These are phyloP conservation scores for Posidonia oceanica DNA, from an alignment of 116 monocot species.

Conservation along the genomic window DNA sequence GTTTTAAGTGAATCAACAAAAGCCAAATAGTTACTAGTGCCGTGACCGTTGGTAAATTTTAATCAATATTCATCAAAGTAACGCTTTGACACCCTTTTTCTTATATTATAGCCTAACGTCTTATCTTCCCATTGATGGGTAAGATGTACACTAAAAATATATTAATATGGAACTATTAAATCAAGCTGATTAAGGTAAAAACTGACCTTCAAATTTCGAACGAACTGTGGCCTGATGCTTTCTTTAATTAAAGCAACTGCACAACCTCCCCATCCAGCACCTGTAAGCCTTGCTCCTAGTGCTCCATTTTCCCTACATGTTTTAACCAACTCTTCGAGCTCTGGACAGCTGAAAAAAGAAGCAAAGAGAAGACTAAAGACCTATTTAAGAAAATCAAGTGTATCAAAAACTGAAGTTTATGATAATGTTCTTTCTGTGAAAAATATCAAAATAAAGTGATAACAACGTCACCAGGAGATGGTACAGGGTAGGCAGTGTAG, in stretches of 20 bases:
- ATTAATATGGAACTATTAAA: background rate
- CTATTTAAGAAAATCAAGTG: too few relatives aligned
- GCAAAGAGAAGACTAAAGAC: background rate
- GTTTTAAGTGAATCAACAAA: background rate
- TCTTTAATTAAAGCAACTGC: slow-evolving; percentile 89
- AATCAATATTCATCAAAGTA: too few relatives aligned
- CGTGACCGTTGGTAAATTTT: too few relatives aligned
- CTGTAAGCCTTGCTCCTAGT: slow-evolving; percentile 91
- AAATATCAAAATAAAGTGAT: too few relatives aligned
- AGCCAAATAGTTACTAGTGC: background rate
- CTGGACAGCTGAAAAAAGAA: slow-evolving; percentile 56
- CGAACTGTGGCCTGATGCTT: slow-evolving; percentile 67
- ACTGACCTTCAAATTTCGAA: slow-evolving; percentile 70
- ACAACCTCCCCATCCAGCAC: slow-evolving; percentile 98
- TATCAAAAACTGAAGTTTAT: too few relatives aligned
- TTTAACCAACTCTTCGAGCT: slow-evolving; percentile 95
- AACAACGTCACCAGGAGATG: too few relatives aligned
- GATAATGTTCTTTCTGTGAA: too few relatives aligned
- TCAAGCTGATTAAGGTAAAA: background rate
- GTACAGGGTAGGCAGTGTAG: too few relatives aligned
- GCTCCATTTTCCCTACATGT: slow-evolving; percentile 73
- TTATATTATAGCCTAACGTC: too few relatives aligned
- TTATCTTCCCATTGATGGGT: too few relatives aligned
- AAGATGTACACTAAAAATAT: background rate
- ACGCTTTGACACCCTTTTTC: too few relatives aligned